Conservation (phyloP, 495 filamentous ascomycete species). For the Aspergillus homomorphus region DNA sequence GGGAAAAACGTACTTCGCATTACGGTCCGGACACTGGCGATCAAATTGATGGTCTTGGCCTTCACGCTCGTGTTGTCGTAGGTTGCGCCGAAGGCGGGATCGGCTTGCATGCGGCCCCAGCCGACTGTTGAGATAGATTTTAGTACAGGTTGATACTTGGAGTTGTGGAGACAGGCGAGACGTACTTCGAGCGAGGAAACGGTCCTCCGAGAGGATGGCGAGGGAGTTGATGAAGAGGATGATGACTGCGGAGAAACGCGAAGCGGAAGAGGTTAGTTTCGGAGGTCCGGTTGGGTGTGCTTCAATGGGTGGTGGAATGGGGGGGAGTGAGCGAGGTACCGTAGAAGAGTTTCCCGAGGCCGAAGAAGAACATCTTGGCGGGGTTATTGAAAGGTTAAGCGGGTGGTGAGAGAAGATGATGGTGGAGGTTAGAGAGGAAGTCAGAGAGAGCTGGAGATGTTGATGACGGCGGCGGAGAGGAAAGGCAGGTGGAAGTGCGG, state of each 20-base stretch:
- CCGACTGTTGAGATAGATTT: constrained; percentile 56
- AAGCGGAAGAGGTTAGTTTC: constrained; percentile 10
- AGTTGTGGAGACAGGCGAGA: constrained; percentile 11
- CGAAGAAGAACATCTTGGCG: constrained; percentile 63
- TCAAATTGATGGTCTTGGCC: constrained; percentile 81
- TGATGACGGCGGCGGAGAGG: constrained; percentile 3
- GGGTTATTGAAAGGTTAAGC: constrained; percentile 11
- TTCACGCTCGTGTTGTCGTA: constrained; percentile 77
- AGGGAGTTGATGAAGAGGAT: constrained; percentile 92
- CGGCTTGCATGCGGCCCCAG: constrained; percentile 63
- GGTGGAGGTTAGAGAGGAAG: constrained; percentile 14
- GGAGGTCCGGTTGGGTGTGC: neutral
- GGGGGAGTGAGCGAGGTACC: constrained; percentile 40
- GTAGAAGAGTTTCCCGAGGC: constrained; percentile 69
- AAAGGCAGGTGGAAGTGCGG: neutral
- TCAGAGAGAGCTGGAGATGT: neutral
- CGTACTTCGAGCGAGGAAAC: constrained; percentile 93
- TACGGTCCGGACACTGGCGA: constrained; percentile 83
- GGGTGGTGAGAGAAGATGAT: no score
- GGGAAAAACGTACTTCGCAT: constrained; percentile 77
- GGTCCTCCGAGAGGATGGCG: constrained; percentile 93
- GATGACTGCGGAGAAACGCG: constrained; percentile 49
- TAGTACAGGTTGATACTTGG: neutral
- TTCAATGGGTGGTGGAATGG: neutral
- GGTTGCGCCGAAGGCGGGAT: constrained; percentile 71